Evolutionary conservation across 2,329 filamentous ascomycete genomes (phyloP).

Genomic region (Ascomycota sp.): DNA sequence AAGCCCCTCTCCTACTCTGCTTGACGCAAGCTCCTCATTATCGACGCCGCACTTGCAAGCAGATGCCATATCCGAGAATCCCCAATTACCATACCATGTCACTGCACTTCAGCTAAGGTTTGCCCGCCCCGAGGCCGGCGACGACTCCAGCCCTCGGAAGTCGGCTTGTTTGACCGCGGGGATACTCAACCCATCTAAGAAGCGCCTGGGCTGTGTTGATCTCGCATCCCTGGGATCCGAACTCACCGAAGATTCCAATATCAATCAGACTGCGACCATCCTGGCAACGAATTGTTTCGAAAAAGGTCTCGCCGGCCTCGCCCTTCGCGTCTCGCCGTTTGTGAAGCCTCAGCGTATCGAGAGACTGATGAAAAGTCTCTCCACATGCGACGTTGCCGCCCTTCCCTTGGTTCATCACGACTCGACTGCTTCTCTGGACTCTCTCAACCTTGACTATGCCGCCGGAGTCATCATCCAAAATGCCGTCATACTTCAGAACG

Average conservation of each 20-base stretch:
- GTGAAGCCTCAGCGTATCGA: neutral
- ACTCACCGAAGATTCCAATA: neutral
- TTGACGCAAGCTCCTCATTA: neutral
- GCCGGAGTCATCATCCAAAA: constrained; percentile 19
- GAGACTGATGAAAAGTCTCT: constrained; percentile 1
- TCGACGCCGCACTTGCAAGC: neutral
- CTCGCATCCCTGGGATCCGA: neutral
- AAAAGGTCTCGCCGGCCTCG: constrained; percentile 1
- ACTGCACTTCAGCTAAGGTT: constrained; percentile 1
- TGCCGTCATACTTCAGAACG: constrained; percentile 17
- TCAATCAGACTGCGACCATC: neutral
- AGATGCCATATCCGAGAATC: neutral
- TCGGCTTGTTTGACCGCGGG: neutral
- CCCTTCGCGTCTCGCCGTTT: constrained; percentile 1
- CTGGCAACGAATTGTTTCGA: neutral
- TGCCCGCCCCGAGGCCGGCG: neutral
- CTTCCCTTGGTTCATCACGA: constrained; percentile 7
- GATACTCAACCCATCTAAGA: neutral
- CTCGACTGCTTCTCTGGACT: constrained; percentile 2
- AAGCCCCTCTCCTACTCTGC: no score
- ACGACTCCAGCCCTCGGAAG: neutral
- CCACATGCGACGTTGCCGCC: constrained; percentile 2
- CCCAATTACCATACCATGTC: neutral
- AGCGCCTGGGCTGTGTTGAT: constrained; percentile 1
- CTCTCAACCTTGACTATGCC: constrained; percentile 11